Base-by-base conservation (phyloP, 805 yeast genomes). In the Clavispora santaluciae region DNA sequence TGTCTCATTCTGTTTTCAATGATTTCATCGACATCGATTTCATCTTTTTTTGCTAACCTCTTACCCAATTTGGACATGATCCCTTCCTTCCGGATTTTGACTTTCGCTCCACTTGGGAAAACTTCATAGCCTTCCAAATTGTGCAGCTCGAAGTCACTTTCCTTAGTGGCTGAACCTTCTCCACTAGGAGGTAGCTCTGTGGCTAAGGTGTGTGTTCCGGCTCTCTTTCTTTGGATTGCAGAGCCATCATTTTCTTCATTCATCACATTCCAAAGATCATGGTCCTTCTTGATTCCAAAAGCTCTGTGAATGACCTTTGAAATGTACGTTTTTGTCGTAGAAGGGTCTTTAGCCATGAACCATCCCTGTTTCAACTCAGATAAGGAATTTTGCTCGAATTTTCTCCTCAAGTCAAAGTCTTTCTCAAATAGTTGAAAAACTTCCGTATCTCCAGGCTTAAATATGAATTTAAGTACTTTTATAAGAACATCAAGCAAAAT, bases 321-420 rank as follows among this genome's bases (percentile, higher is more conserved):
- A 15, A 56, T 15, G 7, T 20, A 33, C 5, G 41, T 36, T 20
- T 38, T 38, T 1, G 52, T 48, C 2, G 61, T 57, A 6, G 72
- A 66, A 1, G 59, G 50, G 42, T 80, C 83, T 39, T 63, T 66
- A 4, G 69, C 68, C 78, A 83, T 79, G 4, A 74, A 73, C 95
- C 95, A 85, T 2, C 95, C 83, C 57, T 86, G 93, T 38, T 73
- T 66, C 60, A 93, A 70, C 48, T 89, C 95, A 21, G 70, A 70
- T 53, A 72, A 82, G 0, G 97, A 83, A 31, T 75, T 82, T 22
- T 75, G 60, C 59, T 93, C 98, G 52, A 93, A 72, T 31, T 75
- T 70, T 47, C 76, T 75, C 51, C 93, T 73, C 54, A 90, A 66
- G 10, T 71, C 76, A 13, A 76, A 63, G 53, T 81, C 84, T 54